phyloP scores from a whole-genome alignment of 2,329 filamentous ascomycete genomes.

The Neofusicoccum laricinum region DNA sequence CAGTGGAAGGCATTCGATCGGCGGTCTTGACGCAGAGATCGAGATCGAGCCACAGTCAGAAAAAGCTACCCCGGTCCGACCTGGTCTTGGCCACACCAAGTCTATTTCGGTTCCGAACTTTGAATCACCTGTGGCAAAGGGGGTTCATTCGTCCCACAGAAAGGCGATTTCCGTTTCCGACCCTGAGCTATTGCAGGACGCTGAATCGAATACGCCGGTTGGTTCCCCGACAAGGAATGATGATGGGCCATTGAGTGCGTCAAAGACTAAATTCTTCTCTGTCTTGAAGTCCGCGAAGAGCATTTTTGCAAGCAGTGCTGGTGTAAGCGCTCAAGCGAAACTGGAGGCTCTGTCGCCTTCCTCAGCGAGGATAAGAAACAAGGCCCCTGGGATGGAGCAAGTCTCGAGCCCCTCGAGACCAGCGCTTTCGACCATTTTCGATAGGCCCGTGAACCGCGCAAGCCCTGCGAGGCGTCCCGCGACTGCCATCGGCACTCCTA shows the following conservation, averaged over 20 bases:
- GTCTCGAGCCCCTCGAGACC: slow-evolving; percentile 29
- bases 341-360: slow-evolving; percentile 48
- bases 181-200: slow-evolving; percentile 37
- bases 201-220: slow-evolving; percentile 54
- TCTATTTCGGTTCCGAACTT: slow-evolving; percentile 62
- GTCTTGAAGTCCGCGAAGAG: slow-evolving; percentile 85
- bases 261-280: slow-evolving; percentile 88
- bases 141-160: slow-evolving; percentile 44
- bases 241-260: slow-evolving; percentile 84
- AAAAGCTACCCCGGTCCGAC: slow-evolving; percentile 26
- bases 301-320: slow-evolving; percentile 73
- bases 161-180: slow-evolving; percentile 53
- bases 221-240: slow-evolving; percentile 57
- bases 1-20: slow-evolving; percentile 38
- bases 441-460: slow-evolving; percentile 11
- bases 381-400: slow-evolving; percentile 29
- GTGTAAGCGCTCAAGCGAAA: slow-evolving; percentile 57
- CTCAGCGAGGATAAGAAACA: not conserved
- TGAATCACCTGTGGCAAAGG: slow-evolving; percentile 44
- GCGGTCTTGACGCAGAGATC: not conserved
- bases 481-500: slow-evolving; percentile 17
- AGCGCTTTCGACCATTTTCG: not conserved
- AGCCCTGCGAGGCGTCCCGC: not conserved
- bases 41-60: not conserved
- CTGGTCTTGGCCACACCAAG: slow-evolving; percentile 55